Conservation (phyloP, 164 flowering plant species). For the Stephania cephalantha region DNA sequence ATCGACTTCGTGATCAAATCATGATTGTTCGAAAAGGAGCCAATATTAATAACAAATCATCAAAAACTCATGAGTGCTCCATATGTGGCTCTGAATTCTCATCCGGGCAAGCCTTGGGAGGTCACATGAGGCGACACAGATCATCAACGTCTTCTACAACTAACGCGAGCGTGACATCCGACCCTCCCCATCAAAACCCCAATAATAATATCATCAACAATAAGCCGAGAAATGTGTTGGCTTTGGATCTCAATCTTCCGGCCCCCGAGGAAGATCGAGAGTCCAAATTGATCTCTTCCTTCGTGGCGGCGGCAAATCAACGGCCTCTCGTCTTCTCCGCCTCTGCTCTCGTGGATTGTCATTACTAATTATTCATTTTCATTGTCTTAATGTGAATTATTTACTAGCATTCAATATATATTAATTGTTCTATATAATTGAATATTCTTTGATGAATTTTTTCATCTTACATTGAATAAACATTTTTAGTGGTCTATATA, state of each 20-base stretch:
- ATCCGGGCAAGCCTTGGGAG: conserved; percentile 63
- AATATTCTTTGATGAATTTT: conserved; percentile 10
- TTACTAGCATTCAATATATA: background rate
- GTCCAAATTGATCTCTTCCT: conserved; percentile 25
- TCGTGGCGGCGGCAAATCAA: conserved; percentile 19
- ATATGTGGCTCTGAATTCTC: conserved; percentile 54
- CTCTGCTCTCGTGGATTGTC: conserved; percentile 65
- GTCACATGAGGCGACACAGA: conserved; percentile 67
- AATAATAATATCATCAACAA: background rate
- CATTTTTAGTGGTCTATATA: conserved; percentile 10
- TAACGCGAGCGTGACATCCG: background rate
- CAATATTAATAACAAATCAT: conserved; percentile 10
- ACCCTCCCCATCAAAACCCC: conserved; percentile 4
- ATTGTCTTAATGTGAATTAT: conserved; percentile 11
- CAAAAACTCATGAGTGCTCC: conserved; percentile 50
- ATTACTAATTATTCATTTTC: conserved; percentile 32
- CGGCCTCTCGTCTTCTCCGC: conserved; percentile 46
- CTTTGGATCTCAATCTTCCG: conserved; percentile 78
- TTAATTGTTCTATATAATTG: conserved; percentile 4
- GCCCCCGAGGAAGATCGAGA: conserved; percentile 62
- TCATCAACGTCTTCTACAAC: background rate
- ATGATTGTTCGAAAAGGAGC: background rate
- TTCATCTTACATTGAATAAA: background rate
- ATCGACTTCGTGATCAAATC: too few species aligned
- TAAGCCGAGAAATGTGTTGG: conserved; percentile 25